Evolutionary conservation across 106 monocot genomes (phyloP), one percentile per base, ranked within the genome.

Genomic region (Allium cepa): DNA sequence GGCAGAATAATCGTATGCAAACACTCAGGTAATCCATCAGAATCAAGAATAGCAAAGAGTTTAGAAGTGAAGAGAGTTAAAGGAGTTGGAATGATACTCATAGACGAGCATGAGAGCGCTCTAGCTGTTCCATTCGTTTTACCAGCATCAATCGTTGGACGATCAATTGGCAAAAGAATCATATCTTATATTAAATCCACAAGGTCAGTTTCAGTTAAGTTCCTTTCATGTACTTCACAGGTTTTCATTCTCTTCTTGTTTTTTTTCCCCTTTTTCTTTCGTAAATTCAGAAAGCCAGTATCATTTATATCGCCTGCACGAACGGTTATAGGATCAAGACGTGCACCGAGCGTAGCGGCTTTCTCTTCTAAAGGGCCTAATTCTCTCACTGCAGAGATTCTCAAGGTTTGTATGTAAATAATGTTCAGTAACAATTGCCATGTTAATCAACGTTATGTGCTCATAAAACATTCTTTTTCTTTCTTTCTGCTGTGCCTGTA

Each of bases 361-460:
- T 96, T 96, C 78, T 96, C 96, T 56, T 96, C 92, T 3, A 88
- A 76, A 84, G 96, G 96, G 12, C 96, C 96, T 53, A 96, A 89
- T 77, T 85, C 84, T 9, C 62, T 96, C 46, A 97, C 85, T 15
- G 79, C 86, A 45, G 88, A 89, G 68, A 89, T 97, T 67, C 71
- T 97, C 47, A 97, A 97, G 96, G 95, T 86, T 50, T 59, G 45
- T 3, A 53, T 51, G 18, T 36, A 50, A 8, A 46, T 36, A 11
- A 3, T 11, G 9, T 6, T 13, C 0, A 52, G 27, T 62, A 3
- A 11, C 15, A 12, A 12, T 8, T 47, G 53, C 15, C 53, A 73
- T 26, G 36, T 56, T 55, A 22, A 47, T 65, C 11, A 46, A 47
- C 36, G 10, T 73, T 22, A 10, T 53, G 8, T 17, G 3, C 4